Base-by-base conservation (phyloP, 2,329 filamentous ascomycete genomes). In the Madurella fahalii region DNA sequence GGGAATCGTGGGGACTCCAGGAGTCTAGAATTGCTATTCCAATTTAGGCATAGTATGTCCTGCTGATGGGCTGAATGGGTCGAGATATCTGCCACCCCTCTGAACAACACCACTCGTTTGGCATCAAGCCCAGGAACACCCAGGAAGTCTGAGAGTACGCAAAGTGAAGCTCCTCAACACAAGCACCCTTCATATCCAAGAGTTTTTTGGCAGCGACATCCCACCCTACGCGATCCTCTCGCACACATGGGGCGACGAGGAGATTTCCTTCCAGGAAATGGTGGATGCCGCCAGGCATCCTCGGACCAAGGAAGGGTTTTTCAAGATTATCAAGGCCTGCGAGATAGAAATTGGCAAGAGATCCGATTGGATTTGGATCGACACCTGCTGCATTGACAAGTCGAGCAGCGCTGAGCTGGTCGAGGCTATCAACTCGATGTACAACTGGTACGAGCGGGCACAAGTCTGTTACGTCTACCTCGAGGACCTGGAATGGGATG, bases 231-330 rank as follows among this genome's bases (percentile, higher is more conserved):
- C 40, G 20, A 58, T 56, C 7, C 52, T 58, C 20, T 58, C 56
- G n/a, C 56, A 58, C 41, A 52, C 48, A 50, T 58, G 56, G 56
- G 56, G 39, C 32, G 39, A 47, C 11, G 48, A 53, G 7, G 56
- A 56, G 34, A 50, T 56, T 9, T 55, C 43, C 13, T 50, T 52
- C 11, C 43, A 50, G 34, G 52, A 56, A 2, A 49, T 56, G 39
- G 31, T 30, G 13, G 25, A 25, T 16, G 32, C 40, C 40, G 16
- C 18, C 13, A 16, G 11, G 34, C 4, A 5, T 11, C 40, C 4
- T 25, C 40, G 13, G 15, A 25, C 2, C 0, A 45, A 45, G n/a
- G 25, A 25, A 17, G 52, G 52, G 5, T 54, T 32, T 30, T 30
- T 25, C 25, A 55, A 55, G 32, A 43, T 55, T 25, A 11, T 5